A percentile compares a stretch with the other conserved stretches of the same genome.
Evolutionary conservation across 139 green algal genomes (phyloP).

Genomic region (Zygnema cylindricum): DNA sequence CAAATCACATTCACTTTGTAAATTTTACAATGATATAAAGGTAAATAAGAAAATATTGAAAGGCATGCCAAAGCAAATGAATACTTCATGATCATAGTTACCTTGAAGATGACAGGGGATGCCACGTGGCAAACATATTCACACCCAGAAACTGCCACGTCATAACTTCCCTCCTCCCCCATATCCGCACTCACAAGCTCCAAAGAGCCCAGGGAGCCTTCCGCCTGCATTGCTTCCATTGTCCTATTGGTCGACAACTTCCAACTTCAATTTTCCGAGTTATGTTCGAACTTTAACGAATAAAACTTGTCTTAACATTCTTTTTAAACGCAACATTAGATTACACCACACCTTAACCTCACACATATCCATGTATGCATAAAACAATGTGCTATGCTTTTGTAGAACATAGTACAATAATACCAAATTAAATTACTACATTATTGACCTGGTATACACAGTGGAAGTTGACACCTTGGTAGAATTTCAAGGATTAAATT

Average conservation of each 20-base stretch:
- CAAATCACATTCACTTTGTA: too few relatives aligned
- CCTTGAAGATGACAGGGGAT: conserved; percentile 74
- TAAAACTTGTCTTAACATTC: background rate
- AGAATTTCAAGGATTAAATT: too few relatives aligned
- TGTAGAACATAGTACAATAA: background rate
- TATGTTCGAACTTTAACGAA: background rate
- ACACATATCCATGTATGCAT: background rate
- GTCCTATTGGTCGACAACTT: background rate
- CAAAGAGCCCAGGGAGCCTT: conserved; percentile 12
- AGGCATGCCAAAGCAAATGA: too few relatives aligned
- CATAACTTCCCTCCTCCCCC: conserved; percentile 63
- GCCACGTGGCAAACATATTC: conserved; percentile 81
- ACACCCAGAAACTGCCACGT: conserved; percentile 61
- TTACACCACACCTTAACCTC: background rate
- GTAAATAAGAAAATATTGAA: too few relatives aligned
- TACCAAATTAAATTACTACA: too few relatives aligned
- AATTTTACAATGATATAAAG: too few relatives aligned
- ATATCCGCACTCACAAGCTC: conserved; percentile 58
- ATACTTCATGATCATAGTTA: background rate
- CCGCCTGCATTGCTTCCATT: background rate
- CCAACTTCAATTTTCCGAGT: background rate
- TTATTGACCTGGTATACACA: too few relatives aligned
- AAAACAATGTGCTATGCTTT: too few relatives aligned
- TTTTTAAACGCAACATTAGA: background rate
- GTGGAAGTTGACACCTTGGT: too few relatives aligned